Evolutionary conservation across 129 eudicot species (phyloP).

Genomic region (Saussurea involucrata): DNA sequence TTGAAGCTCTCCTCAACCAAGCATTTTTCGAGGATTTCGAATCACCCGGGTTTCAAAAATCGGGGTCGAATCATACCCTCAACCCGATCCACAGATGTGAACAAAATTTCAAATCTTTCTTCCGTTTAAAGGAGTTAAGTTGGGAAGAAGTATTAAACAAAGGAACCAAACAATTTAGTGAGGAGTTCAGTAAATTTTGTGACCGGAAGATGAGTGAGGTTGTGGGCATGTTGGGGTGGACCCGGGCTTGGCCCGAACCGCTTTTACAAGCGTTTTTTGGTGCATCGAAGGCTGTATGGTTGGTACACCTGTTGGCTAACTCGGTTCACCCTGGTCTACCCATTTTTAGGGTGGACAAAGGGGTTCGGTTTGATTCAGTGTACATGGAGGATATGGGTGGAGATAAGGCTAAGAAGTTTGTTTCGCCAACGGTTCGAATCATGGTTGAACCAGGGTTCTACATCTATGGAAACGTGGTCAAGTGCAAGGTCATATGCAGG

Average conservation of each 20-base stretch:
- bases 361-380: constrained; percentile 58
- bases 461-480: constrained; percentile 85
- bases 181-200: constrained; percentile 86
- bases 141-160: constrained; percentile 92
- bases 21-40: constrained; percentile 70
- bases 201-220: constrained; percentile 94
- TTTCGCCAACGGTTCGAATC: constrained; percentile 59
- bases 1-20: constrained; percentile 67
- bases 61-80: constrained; percentile 38
- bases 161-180: constrained; percentile 85
- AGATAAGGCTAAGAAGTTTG: constrained; percentile 59
- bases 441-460: constrained; percentile 97
- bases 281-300: constrained; percentile 84
- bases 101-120: constrained; percentile 51
- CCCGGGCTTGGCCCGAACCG: constrained; percentile 90
- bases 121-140: constrained; percentile 46
- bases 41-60: constrained; percentile 52
- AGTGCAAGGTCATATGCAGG: constrained; percentile 94
- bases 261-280: constrained; percentile 83
- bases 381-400: constrained; percentile 98
- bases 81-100: constrained; percentile 77
- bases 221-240: constrained; percentile 89
- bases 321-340: constrained; percentile 83
- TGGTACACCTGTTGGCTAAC: constrained; percentile 85
- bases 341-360: constrained; percentile 78